These are phyloP conservation scores for Penicillium sp. DNA, from an alignment of 2,329 filamentous ascomycete genomes.

Conservation along the genomic window DNA sequence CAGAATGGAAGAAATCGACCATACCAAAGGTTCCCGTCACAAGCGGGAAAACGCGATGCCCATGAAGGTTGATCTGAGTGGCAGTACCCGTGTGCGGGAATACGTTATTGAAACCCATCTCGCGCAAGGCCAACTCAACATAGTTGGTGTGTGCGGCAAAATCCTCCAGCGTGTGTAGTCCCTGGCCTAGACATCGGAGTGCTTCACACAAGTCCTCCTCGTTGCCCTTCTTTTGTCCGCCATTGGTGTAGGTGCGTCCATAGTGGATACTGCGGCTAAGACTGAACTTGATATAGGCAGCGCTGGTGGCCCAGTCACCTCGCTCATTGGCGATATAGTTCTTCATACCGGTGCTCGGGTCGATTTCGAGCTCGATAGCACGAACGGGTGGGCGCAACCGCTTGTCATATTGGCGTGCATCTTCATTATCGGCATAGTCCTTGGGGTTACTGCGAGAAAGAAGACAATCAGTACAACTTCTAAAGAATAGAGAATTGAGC, in stretches of 20 bases:
- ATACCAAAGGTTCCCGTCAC: slow-evolving; percentile 74
- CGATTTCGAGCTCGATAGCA: slow-evolving; percentile 69
- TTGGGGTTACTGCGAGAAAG: slow-evolving; percentile 67
- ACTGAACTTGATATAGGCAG: slow-evolving; percentile 78
- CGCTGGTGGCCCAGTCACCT: slow-evolving; percentile 84
- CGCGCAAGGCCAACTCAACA: slow-evolving; percentile 72
- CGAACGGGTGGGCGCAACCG: slow-evolving; percentile 79
- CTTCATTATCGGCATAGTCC: slow-evolving; percentile 80
- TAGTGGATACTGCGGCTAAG: slow-evolving; percentile 73
- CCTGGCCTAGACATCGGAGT: slow-evolving; percentile 71
- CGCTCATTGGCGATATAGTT: slow-evolving; percentile 96
- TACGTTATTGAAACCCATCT: slow-evolving; percentile 67
- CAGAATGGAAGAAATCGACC: slow-evolving; percentile 81
- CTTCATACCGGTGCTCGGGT: slow-evolving; percentile 87
- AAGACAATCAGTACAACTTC: slow-evolving; percentile 41
- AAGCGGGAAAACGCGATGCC: slow-evolving; percentile 69
- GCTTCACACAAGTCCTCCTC: slow-evolving; percentile 80
- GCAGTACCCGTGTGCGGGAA: slow-evolving; percentile 71
- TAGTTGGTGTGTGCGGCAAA: slow-evolving; percentile 79
- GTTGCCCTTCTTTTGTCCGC: slow-evolving; percentile 60
- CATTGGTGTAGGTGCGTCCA: slow-evolving; percentile 71
- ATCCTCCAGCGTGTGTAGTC: slow-evolving; percentile 79
- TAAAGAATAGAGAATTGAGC: background rate
- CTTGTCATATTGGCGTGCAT: slow-evolving; percentile 74
- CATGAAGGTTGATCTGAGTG: slow-evolving; percentile 65